Evolutionary conservation across 257 asterid species (phyloP), one percentile per base, ranked within the genome.

Genomic region (Nicotiana attenuata): DNA sequence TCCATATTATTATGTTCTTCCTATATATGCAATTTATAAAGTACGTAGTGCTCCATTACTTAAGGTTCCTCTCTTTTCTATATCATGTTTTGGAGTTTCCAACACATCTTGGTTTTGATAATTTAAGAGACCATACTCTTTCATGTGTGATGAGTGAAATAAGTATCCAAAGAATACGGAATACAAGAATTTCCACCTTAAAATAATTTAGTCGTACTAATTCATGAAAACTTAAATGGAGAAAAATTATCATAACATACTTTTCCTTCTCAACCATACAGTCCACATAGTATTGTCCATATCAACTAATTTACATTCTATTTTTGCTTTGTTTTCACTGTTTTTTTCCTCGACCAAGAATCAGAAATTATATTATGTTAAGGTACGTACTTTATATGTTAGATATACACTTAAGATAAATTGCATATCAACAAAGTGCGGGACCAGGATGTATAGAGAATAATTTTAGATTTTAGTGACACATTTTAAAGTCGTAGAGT

Each of bases 71-170:
- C 73, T 31, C 35, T 76, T 76, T 61, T 10, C 20, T 14, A 76
- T n/a, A 33, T 13, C 14, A 20, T 52, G 67, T 19, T 65, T 57
- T 81, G 76, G 45, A 64, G 19, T 14, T 82, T 75, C 76, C 59
- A 82, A 28, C 29, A 82, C 57, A 73, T 67, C 80, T 64, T 78
- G 60, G 73, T 80, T 63, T 77, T 80, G 50, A 22, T 76, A 78
- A 84, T 47, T 64, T 83, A 65, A 77, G 85, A 75, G 83, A 22
- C 78, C 78, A 73, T 47, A 73, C 41, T 47, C 24, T 7, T 69
- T 14, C 78, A 20, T 47, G 15, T 45, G n/a, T 71, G 5, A 20
- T 45, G 19, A 45, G 35, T 71, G 41, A 24, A 73, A 47, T 73
- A 73, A 24, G 79, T 24, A 47, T 73, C 61, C 79, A 73, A 73